These are phyloP conservation scores for Phytophthora sansomeana DNA, from an alignment of 352 stramenopile genomes.

Conservation along the genomic window DNA sequence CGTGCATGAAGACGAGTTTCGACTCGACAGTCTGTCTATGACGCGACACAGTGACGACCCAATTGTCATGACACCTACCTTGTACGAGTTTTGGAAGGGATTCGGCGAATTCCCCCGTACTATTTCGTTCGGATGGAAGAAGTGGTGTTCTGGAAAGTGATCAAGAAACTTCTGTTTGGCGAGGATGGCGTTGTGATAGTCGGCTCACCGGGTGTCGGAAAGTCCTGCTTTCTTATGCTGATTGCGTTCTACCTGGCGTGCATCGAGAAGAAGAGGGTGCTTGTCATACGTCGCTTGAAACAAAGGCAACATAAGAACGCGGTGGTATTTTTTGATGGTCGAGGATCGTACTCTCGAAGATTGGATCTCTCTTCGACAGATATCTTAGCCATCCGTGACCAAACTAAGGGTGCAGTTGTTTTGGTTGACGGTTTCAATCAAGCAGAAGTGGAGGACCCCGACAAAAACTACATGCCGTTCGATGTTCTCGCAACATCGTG, in stretches of 20 bases:
- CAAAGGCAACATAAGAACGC: constrained; percentile 11
- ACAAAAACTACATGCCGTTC: too few relatives aligned
- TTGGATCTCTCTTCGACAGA: too few relatives aligned
- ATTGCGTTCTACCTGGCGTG: constrained; percentile 26
- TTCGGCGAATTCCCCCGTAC: constrained; percentile 11
- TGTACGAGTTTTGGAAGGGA: constrained; percentile 21
- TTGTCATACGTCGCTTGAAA: constrained; percentile 36
- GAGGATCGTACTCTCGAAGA: too few relatives aligned
- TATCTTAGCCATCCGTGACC: too few relatives aligned
- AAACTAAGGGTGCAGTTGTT: too few relatives aligned
- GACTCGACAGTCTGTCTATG: too few relatives aligned
- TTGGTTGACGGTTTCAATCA: too few relatives aligned
- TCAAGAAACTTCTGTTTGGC: constrained; percentile 11
- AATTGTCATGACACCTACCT: constrained; percentile 7
- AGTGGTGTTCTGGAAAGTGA: constrained; percentile 23
- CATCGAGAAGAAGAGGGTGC: constrained; percentile 25
- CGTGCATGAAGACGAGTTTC: too few relatives aligned
- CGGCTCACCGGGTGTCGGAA: constrained; percentile 30
- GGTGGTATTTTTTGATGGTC: constrained; percentile 27
- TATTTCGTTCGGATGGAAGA: constrained; percentile 26
- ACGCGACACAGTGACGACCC: too few relatives aligned
- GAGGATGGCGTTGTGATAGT: constrained; percentile 28
- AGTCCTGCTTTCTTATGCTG: constrained; percentile 36
- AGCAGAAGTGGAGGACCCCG: too few relatives aligned
- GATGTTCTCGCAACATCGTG: too few relatives aligned